Conservation (phyloP, 345 rosid genomes). For the Dipteronia dyeriana region DNA sequence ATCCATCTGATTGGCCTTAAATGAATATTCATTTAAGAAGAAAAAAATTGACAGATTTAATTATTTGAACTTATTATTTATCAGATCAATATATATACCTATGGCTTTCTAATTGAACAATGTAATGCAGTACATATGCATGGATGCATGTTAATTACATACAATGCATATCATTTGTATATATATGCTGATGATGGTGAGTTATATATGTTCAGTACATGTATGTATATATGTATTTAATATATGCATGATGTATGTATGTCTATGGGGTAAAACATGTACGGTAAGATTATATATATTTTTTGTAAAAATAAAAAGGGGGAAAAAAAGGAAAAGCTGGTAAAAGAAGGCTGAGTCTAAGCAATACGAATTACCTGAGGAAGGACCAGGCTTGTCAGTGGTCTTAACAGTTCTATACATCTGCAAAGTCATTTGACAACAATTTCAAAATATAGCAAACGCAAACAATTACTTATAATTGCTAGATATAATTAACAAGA, state of each 20-base stretch:
- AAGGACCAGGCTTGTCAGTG: constrained; percentile 81
- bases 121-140: not conserved
- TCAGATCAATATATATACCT: not conserved
- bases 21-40: not conserved
- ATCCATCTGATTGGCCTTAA: constrained; percentile 65
- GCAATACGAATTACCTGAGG: constrained; percentile 67
- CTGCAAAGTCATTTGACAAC: constrained; percentile 40
- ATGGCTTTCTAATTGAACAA: not conserved
- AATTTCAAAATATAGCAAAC: not conserved
- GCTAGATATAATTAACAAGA: not conserved
- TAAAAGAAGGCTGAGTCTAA: constrained; percentile 16
- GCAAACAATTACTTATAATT: not conserved
- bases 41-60: constrained; percentile 9
- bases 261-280: not conserved
- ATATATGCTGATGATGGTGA: constrained; percentile 4
- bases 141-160: not conserved
- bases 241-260: not conserved
- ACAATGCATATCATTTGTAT: constrained; percentile 8
- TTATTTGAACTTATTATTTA: not conserved
- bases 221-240: not conserved
- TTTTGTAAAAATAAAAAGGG: not conserved
- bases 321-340: not conserved
- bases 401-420: constrained; percentile 94
- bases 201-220: not conserved
- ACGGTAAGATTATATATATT: not conserved